Evolutionary conservation across 768 basidiomycete genomes (phyloP).

Genomic region (Panaeolus cyanescens): DNA sequence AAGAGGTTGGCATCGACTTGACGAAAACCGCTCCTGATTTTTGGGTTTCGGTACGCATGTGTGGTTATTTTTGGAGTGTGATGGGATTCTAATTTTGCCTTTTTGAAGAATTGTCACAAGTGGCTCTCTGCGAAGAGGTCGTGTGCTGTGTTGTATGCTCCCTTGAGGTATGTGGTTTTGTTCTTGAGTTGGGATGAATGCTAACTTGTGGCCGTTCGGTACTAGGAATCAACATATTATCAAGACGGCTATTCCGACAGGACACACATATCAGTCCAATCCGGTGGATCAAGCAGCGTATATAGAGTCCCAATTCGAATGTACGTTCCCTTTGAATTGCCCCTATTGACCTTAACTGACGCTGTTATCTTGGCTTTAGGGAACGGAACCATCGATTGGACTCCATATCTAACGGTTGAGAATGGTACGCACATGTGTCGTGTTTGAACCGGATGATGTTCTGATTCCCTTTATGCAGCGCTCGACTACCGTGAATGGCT

Average conservation of each 20-base stretch:
- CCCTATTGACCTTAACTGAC: background rate
- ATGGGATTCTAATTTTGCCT: background rate
- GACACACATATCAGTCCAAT: conserved; percentile 47
- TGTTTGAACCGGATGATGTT: background rate
- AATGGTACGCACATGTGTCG: conserved; percentile 39
- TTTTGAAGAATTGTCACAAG: conserved; percentile 75
- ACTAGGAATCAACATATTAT: conserved; percentile 66
- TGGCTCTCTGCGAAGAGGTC: conserved; percentile 78
- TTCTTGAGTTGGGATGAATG: conserved; percentile 7
- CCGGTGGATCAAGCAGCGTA: conserved; percentile 39
- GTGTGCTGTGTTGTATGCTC: conserved; percentile 74
- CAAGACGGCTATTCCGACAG: conserved; percentile 59
- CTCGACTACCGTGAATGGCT: conserved; percentile 77
- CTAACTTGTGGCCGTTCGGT: too few species aligned
- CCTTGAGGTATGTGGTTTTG: conserved; percentile 39
- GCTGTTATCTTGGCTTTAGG: conserved; percentile 36
- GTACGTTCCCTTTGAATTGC: conserved; percentile 26
- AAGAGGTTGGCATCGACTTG: conserved; percentile 67
- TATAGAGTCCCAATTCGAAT: conserved; percentile 56
- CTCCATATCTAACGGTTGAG: conserved; percentile 52
- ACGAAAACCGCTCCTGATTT: conserved; percentile 66
- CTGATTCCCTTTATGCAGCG: conserved; percentile 40
- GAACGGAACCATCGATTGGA: conserved; percentile 64
- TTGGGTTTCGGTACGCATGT: conserved; percentile 64
- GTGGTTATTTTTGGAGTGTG: background rate